Evolutionary conservation across 1,284 basidiomycete species (phyloP).

Genomic region (Ceratobasidium sp.): DNA sequence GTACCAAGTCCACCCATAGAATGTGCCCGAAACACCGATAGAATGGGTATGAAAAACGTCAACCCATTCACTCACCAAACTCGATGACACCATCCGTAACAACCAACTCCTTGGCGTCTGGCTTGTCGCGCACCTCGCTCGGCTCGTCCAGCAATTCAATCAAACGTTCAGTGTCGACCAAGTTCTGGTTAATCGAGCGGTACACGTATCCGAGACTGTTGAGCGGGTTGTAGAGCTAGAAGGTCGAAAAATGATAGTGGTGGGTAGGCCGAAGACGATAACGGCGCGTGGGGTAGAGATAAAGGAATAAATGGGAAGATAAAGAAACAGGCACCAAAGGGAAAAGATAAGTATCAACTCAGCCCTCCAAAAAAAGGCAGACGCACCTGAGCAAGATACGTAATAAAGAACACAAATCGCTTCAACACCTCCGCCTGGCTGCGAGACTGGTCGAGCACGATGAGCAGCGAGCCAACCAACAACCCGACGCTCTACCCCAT

Average conservation of each 20-base stretch:
- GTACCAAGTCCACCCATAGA: background rate
- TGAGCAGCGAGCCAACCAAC: constrained; percentile 81
- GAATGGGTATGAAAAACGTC: background rate
- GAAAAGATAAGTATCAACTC: background rate
- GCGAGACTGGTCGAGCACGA: constrained; percentile 73
- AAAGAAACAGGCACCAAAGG: too few species aligned
- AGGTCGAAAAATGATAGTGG: background rate
- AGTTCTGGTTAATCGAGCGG: constrained; percentile 76
- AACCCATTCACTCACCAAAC: constrained; percentile 71
- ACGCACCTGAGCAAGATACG: constrained; percentile 79
- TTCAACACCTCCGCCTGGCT: constrained; percentile 63
- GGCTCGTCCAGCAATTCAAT: constrained; percentile 81
- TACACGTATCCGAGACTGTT: constrained; percentile 81
- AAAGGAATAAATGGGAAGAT: too few species aligned
- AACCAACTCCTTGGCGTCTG: constrained; percentile 78
- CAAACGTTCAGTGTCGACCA: constrained; percentile 85
- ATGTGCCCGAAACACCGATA: background rate
- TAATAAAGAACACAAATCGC: constrained; percentile 83
- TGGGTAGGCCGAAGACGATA: too few species aligned
- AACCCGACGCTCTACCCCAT: constrained; percentile 74
- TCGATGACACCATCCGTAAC: constrained; percentile 84
- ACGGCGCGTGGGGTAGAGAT: too few species aligned
- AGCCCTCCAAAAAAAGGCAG: constrained; percentile 40
- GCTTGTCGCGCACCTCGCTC: constrained; percentile 84
- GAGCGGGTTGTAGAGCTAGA: constrained; percentile 76